Conservation (phyloP, 257 asterid species). For the Fraxinus anomala region DNA sequence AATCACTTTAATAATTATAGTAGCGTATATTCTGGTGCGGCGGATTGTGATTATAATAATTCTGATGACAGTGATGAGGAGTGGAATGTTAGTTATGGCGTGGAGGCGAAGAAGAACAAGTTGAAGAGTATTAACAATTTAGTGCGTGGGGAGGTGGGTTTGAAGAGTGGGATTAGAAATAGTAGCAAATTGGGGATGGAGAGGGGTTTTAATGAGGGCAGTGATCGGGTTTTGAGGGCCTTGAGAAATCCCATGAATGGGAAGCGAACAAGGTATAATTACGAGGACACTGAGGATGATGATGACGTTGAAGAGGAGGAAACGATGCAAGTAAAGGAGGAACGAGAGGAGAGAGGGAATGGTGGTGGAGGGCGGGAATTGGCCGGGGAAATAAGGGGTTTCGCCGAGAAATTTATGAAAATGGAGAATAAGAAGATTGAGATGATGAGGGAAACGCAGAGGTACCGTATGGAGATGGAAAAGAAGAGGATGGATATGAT, state of each 20-base stretch:
- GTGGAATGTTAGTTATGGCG: slow-evolving; percentile 32
- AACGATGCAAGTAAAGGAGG: slow-evolving; percentile 33
- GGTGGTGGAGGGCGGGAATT: slow-evolving; percentile 53
- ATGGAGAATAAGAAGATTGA: slow-evolving; percentile 83
- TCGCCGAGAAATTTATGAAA: slow-evolving; percentile 74
- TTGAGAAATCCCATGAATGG: slow-evolving; percentile 37
- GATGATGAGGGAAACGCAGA: slow-evolving; percentile 72
- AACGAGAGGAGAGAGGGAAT: slow-evolving; percentile 28
- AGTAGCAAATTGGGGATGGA: slow-evolving; percentile 27
- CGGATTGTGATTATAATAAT: slow-evolving; percentile 24
- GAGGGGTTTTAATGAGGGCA: slow-evolving; percentile 18
- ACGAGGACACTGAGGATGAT: slow-evolving; percentile 36
- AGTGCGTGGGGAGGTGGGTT: slow-evolving; percentile 34
- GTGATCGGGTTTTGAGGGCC: slow-evolving; percentile 31
- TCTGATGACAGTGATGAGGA: slow-evolving; percentile 58
- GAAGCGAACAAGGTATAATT: slow-evolving; percentile 40
- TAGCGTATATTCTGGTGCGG: slow-evolving; percentile 25
- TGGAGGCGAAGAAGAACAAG: slow-evolving; percentile 45
- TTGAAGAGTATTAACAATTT: slow-evolving; percentile 55
- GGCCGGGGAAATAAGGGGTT: slow-evolving; percentile 72
- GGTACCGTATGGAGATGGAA: slow-evolving; percentile 77
- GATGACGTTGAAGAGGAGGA: slow-evolving; percentile 34
- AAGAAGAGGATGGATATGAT: slow-evolving; percentile 88
- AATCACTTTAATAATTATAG: slow-evolving; percentile 28
- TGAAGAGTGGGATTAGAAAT: slow-evolving; percentile 24